A percentile compares a stretch with the other conserved stretches of the same genome.
Conservation (phyloP, 108 stramenopile species). For the Epithemia pelagica region DNA sequence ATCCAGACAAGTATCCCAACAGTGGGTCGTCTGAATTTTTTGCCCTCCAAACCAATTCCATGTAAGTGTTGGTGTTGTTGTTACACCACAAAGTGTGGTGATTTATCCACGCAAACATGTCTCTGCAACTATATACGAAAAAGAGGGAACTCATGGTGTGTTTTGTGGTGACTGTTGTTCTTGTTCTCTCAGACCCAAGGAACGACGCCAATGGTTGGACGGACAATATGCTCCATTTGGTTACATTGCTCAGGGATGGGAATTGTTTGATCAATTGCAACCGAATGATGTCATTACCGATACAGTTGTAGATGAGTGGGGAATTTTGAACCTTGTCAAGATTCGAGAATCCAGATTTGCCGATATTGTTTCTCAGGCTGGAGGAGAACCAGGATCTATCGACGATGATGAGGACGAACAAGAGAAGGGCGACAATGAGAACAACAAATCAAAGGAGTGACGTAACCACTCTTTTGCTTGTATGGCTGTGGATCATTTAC, state of each 20-base stretch:
- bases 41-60: constrained; percentile 33
- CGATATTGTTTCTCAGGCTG: constrained; percentile 23
- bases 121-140: no score
- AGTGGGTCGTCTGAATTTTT: constrained; percentile 83
- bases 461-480: no score
- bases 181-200: constrained; percentile 10
- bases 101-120: no score
- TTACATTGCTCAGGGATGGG: constrained; percentile 62
- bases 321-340: constrained; percentile 68
- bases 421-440: background rate
- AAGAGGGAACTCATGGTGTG: no score
- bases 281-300: constrained; percentile 70
- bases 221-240: constrained; percentile 83
- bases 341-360: constrained; percentile 45
- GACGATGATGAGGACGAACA: background rate
- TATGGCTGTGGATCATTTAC: no score
- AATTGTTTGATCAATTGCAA: constrained; percentile 52
- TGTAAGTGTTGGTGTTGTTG: constrained; percentile 5
- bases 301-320: constrained; percentile 68
- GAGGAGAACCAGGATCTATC: constrained; percentile 23
- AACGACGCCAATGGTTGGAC: constrained; percentile 45
- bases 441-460: no score
- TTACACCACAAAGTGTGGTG: constrained; percentile 10
- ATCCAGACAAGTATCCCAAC: constrained; percentile 64
- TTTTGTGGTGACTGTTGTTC: no score